phyloP scores from a whole-genome alignment of 306 rosid genomes.

The Calophaca sinica region DNA sequence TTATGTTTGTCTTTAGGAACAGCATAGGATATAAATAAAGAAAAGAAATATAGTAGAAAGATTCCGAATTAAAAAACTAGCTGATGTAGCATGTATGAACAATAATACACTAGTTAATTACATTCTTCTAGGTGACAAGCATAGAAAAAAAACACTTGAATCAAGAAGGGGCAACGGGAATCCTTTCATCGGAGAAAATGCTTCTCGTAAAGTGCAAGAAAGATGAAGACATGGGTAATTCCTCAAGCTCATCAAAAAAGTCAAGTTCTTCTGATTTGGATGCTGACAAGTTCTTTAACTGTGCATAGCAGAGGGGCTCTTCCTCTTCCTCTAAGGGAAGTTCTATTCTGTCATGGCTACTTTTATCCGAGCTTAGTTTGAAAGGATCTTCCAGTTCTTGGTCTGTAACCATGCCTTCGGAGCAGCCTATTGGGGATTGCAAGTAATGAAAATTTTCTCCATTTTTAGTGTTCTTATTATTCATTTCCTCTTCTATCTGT shows the following conservation, averaged over 20 bases:
- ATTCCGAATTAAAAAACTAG: slow-evolving; percentile 36
- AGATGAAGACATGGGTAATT: slow-evolving; percentile 77
- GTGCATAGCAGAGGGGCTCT: slow-evolving; percentile 58
- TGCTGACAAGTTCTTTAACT: slow-evolving; percentile 54
- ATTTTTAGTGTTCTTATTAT: slow-evolving; percentile 24
- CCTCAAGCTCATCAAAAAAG: slow-evolving; percentile 93
- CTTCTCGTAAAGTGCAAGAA: slow-evolving; percentile 66
- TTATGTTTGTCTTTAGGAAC: slow-evolving; percentile 12
- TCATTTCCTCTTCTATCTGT: slow-evolving; percentile 33
- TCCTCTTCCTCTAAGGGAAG: slow-evolving; percentile 51
- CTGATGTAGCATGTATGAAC: slow-evolving; percentile 25
- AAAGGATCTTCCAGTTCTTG: slow-evolving; percentile 59
- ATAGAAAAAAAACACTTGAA: slow-evolving; percentile 37
- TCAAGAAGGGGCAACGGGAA: slow-evolving; percentile 86
- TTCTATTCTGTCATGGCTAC: slow-evolving; percentile 43
- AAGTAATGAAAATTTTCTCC: slow-evolving; percentile 62
- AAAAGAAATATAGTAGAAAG: slow-evolving; percentile 12
- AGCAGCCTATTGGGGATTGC: slow-evolving; percentile 55
- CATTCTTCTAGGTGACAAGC: slow-evolving; percentile 53
- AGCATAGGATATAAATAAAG: slow-evolving; percentile 24
- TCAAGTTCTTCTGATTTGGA: slow-evolving; percentile 69
- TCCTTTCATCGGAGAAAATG: slow-evolving; percentile 69
- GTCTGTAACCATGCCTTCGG: slow-evolving; percentile 51
- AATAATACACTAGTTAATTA: slow-evolving; percentile 27
- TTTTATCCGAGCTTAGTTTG: slow-evolving; percentile 54